phyloP scores from a whole-genome alignment of 768 basidiomycete genomes.

The Grammothele lineata region DNA sequence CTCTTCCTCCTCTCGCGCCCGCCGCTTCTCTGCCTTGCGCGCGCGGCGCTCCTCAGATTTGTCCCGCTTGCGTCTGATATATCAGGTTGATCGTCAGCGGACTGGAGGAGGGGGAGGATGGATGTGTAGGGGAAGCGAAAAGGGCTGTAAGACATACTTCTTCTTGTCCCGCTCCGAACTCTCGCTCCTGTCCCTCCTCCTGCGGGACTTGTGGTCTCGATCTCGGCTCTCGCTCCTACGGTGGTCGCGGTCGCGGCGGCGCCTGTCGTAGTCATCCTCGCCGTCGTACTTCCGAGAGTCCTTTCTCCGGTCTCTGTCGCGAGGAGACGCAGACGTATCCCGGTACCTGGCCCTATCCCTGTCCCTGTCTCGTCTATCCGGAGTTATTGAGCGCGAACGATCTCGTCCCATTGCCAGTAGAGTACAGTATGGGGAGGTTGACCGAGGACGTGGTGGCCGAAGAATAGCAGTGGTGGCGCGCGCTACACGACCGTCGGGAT shows the following conservation, averaged over 20 bases:
- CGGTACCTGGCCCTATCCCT: constrained; percentile 26
- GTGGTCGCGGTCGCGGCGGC: constrained; percentile 23
- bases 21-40: constrained; percentile 85
- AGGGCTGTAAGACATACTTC: constrained; percentile 36
- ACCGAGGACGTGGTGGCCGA: too few relatives aligned
- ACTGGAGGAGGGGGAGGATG: neutral
- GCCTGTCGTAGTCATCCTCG: constrained; percentile 19
- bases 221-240: constrained; percentile 33
- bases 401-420: constrained; percentile 41
- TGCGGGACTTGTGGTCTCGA: constrained; percentile 20
- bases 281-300: constrained; percentile 16
- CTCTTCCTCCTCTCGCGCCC: constrained; percentile 81
- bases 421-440: neutral
- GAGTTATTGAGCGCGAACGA: constrained; percentile 48
- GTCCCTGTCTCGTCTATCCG: constrained; percentile 29
- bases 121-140: too few relatives aligned
- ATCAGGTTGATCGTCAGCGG: neutral
- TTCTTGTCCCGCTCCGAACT: constrained; percentile 40
- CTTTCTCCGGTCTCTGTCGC: constrained; percentile 22
- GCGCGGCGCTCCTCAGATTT: constrained; percentile 84
- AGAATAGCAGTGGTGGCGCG: too few relatives aligned
- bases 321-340: constrained; percentile 18
- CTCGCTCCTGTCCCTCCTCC: constrained; percentile 23
- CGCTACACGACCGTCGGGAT: too few relatives aligned
- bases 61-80: constrained; percentile 83